Base-by-base conservation (phyloP, 169 alveolate genomes). In the Sarcocystis neurona region DNA sequence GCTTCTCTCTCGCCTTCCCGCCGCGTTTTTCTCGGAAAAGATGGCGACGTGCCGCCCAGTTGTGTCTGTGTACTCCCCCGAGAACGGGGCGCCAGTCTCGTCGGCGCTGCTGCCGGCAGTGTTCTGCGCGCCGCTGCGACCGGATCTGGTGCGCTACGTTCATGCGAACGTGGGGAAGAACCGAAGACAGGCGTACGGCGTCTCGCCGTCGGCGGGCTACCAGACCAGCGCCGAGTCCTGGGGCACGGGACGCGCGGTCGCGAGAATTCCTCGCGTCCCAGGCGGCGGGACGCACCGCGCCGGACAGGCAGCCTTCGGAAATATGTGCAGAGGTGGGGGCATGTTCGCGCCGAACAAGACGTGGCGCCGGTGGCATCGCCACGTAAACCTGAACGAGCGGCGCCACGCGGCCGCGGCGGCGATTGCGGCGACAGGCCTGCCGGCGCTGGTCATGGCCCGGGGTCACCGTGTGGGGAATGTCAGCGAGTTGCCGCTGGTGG, bases 241-340 rank as follows among this genome's bases (percentile, higher is more conserved):
- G 96, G 95, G 96, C 41, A 94, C 96, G 8, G 93, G 94, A 56
- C 90, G 94, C 95, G 99, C 99, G 68, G 99, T 99, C 43, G 97
- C 99, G 79, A 97, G 99, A 92, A 98, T 98, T 91, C 99, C 99
- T 74, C 97, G 99, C 92, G 99, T 98, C 48, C 98, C 99, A 48
- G 99, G 99, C 72, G 98, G 99, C 72, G 99, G 99, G 84, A 98
- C 99, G 70, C 99, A 98, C 94, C 95, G 99, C 68, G 95, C 98
- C 66, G 99, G 99, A 37, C 99, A 99, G 97, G 99, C 98, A 60
- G 99, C 99, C 84, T 98, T 98, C 95, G 99, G 99, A 79, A 99
- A 99, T 97, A 95, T 97, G 98, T 98, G 99, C 92, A 95, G 99
- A 87, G 99, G 99, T 75, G 99, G 99, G 87, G 99, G 99, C 85